Evolutionary conservation across 495 filamentous ascomycete genomes (phyloP).

Genomic region (Aspergillus ostianus): DNA sequence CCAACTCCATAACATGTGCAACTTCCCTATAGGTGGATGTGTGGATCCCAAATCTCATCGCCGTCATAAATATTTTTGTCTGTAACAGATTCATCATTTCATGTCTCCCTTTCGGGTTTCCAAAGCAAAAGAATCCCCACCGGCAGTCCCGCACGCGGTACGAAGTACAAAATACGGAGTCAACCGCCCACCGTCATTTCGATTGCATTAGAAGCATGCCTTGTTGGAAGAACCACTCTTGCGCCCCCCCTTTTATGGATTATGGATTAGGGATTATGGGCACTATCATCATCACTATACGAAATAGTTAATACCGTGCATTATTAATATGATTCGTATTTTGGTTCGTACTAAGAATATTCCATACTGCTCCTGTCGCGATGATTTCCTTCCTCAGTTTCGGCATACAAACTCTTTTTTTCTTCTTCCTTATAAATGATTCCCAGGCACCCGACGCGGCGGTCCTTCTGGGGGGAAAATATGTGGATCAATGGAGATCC

Average conservation of each 20-base stretch:
- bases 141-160: slow-evolving; percentile 13
- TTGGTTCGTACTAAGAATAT: background rate
- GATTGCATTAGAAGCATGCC: background rate
- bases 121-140: slow-evolving; percentile 12
- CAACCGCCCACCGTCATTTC: slow-evolving; percentile 6
- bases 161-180: slow-evolving; percentile 11
- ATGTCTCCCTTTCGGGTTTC: slow-evolving; percentile 1
- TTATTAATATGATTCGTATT: too few relatives aligned
- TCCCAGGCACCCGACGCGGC: slow-evolving; percentile 26
- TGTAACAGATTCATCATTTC: slow-evolving; percentile 8
- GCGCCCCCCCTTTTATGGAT: background rate
- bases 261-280: background rate
- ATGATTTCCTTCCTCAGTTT: background rate
- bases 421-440: background rate
- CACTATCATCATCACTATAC: slow-evolving; percentile 6
- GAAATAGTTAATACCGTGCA: too few relatives aligned
- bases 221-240: background rate
- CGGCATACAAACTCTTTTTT: background rate
- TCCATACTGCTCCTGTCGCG: too few relatives aligned
- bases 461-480: slow-evolving; percentile 31
- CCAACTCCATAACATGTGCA: background rate
- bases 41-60: slow-evolving; percentile 6
- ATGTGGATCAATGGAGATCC: slow-evolving; percentile 30
- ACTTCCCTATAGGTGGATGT: background rate
- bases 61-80: background rate